phyloP scores from a whole-genome alignment of 139 green algal species.

The Auxenochlorella pyrenoidosa region DNA sequence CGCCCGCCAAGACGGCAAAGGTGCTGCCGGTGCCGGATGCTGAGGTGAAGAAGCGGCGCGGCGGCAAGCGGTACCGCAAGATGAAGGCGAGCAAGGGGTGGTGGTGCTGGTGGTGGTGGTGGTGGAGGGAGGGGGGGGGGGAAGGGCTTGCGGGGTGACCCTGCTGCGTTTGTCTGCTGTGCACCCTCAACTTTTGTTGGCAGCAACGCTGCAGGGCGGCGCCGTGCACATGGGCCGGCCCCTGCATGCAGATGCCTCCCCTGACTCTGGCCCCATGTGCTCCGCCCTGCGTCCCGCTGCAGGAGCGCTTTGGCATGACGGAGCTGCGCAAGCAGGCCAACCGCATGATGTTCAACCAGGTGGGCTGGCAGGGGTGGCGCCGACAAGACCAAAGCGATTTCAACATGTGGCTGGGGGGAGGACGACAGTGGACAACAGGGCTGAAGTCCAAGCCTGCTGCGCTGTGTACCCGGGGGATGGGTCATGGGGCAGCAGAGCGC shows the following conservation, averaged over 20 bases:
- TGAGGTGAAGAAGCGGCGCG: conserved; percentile 90
- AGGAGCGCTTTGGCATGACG: conserved; percentile 87
- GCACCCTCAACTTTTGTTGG: background rate
- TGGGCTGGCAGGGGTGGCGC: background rate
- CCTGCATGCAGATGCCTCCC: background rate
- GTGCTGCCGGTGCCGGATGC: conserved; percentile 91
- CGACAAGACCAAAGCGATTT: no score
- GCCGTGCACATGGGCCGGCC: no score
- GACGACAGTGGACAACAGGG: no score
- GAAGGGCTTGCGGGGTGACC: background rate
- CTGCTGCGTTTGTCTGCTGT: background rate
- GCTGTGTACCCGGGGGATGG: no score
- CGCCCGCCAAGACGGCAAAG: conserved; percentile 87
- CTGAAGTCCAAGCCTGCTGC: no score
- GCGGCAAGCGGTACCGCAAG: conserved; percentile 87
- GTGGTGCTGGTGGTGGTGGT: no score
- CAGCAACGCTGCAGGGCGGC: no score
- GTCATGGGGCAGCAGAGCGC: no score
- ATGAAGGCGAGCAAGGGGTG: conserved; percentile 74
- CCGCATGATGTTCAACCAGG: conserved; percentile 93
- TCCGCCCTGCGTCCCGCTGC: background rate
- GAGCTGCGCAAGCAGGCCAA: conserved; percentile 94
- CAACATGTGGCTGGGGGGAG: no score
- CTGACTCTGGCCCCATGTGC: background rate
- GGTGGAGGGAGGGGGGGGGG: no score